phyloP scores from a whole-genome alignment of 495 filamentous ascomycete species.

The Penicilliopsis zonata region DNA sequence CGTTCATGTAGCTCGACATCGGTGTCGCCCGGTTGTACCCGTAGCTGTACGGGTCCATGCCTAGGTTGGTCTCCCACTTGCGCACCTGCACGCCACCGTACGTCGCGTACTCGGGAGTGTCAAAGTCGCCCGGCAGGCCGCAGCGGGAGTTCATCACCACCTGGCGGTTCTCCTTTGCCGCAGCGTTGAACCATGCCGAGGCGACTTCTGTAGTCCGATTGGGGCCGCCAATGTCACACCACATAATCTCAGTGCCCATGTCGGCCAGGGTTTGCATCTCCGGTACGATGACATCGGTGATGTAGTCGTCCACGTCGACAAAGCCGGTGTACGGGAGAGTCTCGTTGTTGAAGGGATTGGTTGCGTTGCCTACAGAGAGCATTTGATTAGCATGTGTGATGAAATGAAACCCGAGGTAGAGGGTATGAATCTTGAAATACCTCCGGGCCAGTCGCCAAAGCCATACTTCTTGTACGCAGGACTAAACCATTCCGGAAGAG shows the following conservation, averaged over 20 bases:
- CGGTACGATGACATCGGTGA: conserved; percentile 35
- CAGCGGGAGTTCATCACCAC: conserved; percentile 41
- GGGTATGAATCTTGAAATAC: conserved; percentile 13
- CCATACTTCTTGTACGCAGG: conserved; percentile 37
- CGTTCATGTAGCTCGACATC: conserved; percentile 35
- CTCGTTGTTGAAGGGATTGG: conserved; percentile 36
- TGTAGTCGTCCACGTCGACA: conserved; percentile 31
- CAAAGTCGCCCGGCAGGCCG: conserved; percentile 37
- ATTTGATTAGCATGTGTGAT: not conserved
- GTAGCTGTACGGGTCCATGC: conserved; percentile 44
- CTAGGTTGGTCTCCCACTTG: conserved; percentile 44
- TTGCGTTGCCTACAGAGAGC: conserved; percentile 15
- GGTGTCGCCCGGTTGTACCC: conserved; percentile 44
- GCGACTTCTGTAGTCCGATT: conserved; percentile 38
- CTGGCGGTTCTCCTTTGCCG: conserved; percentile 23
- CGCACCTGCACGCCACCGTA: conserved; percentile 35
- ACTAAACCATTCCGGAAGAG: conserved; percentile 46
- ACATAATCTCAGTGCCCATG: conserved; percentile 43
- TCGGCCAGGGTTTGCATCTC: conserved; percentile 38
- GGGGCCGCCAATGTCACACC: conserved; percentile 42
- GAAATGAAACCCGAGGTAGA: not conserved
- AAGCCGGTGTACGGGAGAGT: conserved; percentile 37
- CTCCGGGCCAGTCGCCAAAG: conserved; percentile 24
- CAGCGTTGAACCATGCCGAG: conserved; percentile 31
- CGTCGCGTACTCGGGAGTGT: conserved; percentile 38